A percentile compares a stretch with the other conserved stretches of the same genome.
Conservation (phyloP, 1,284 basidiomycete genomes). For the Melanopsichium pennsylvanicum region DNA sequence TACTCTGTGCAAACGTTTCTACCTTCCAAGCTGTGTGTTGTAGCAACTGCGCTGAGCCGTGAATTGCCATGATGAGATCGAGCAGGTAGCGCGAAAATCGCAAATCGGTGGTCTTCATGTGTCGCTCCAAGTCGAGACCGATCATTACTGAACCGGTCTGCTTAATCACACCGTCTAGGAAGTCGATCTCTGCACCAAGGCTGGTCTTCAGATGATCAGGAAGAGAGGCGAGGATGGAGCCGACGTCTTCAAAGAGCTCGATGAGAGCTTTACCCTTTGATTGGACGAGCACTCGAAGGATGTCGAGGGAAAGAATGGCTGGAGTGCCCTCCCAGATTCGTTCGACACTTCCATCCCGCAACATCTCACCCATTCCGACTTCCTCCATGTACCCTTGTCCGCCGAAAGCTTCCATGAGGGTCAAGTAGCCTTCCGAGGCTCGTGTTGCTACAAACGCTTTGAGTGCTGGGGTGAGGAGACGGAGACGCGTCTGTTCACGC, state of each 20-base stretch:
- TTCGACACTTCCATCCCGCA: constrained; percentile 77
- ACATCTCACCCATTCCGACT: constrained; percentile 67
- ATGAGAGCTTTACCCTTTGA: constrained; percentile 66
- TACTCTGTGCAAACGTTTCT: not conserved
- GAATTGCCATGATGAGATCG: constrained; percentile 41
- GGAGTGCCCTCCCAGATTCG: constrained; percentile 78
- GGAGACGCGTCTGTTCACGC: constrained; percentile 83
- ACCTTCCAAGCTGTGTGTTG: constrained; percentile 42
- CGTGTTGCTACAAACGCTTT: constrained; percentile 79
- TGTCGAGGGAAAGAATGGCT: constrained; percentile 75
- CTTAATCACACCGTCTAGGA: constrained; percentile 6
- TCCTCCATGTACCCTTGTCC: constrained; percentile 86
- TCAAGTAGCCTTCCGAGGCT: constrained; percentile 74
- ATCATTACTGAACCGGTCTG: constrained; percentile 5
- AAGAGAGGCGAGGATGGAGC: constrained; percentile 11
- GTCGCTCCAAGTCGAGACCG: constrained; percentile 15
- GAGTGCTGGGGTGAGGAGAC: constrained; percentile 75
- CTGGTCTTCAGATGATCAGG: not conserved
- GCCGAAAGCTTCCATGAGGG: constrained; percentile 78
- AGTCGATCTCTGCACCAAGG: constrained; percentile 13
- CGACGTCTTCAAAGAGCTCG: constrained; percentile 67
- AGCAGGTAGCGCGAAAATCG: constrained; percentile 36
- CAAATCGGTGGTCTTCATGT: constrained; percentile 24
- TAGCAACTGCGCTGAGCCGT: constrained; percentile 32
- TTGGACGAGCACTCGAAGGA: constrained; percentile 70